Conservation (phyloP, 805 yeast genomes). For the Wickerhamomyces silvicola region DNA sequence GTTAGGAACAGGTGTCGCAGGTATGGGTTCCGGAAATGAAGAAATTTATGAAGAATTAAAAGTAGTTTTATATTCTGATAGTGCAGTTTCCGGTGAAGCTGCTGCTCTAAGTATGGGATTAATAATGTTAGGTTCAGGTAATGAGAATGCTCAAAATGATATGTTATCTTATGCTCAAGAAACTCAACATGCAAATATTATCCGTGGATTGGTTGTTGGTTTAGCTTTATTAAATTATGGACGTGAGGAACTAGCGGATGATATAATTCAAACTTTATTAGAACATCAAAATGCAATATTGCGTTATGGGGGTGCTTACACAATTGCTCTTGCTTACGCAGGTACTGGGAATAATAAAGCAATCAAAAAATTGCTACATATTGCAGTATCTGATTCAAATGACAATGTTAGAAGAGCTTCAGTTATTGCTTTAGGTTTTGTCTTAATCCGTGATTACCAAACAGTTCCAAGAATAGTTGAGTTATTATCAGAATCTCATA, state of each 20-base stretch:
- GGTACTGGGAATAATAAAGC: slow-evolving; percentile 93
- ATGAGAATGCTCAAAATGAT: slow-evolving; percentile 59
- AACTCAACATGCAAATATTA: slow-evolving; percentile 92
- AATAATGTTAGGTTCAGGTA: slow-evolving; percentile 88
- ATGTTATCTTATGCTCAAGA: slow-evolving; percentile 90
- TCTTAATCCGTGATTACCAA: slow-evolving; percentile 81
- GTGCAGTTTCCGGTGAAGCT: slow-evolving; percentile 93
- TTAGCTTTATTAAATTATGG: slow-evolving; percentile 83
- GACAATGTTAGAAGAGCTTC: slow-evolving; percentile 97
- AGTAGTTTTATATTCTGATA: slow-evolving; percentile 79
- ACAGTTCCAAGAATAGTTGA: slow-evolving; percentile 95
- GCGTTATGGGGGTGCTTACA: slow-evolving; percentile 93
- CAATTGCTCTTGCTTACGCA: slow-evolving; percentile 92
- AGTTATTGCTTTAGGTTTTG: slow-evolving; percentile 85
- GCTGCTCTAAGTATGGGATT: slow-evolving; percentile 96
- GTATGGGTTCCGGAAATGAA: slow-evolving; percentile 81
- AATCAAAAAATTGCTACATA: slow-evolving; percentile 76
- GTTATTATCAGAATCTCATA: slow-evolving; percentile 86
- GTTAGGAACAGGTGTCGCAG: slow-evolving; percentile 92
- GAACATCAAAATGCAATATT: slow-evolving; percentile 73
- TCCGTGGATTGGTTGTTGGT: slow-evolving; percentile 89
- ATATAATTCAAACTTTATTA: slow-evolving; percentile 56
- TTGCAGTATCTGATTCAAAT: slow-evolving; percentile 93
- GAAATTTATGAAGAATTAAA: slow-evolving; percentile 75
- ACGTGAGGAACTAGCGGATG: slow-evolving; percentile 74